Conservation (phyloP, 192 early-diverging fungal species). For the Jimgerdemannia flammicorona region DNA sequence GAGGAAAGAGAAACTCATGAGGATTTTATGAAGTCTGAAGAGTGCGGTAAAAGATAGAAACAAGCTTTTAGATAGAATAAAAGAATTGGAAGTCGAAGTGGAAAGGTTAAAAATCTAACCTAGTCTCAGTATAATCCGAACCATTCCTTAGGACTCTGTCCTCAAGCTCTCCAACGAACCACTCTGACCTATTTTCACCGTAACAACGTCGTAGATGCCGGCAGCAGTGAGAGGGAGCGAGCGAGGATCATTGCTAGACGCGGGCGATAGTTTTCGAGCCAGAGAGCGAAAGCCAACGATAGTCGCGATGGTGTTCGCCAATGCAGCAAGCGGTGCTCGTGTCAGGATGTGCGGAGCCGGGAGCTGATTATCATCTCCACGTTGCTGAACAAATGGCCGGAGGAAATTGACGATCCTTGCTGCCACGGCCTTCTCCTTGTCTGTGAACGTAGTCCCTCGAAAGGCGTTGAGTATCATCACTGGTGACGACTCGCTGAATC, state of each 20-base stretch:
- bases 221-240: conserved; percentile 1
- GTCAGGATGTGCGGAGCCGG: conserved; percentile 7
- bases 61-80: no score
- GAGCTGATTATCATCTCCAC: conserved; percentile 9
- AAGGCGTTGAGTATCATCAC: conserved; percentile 11
- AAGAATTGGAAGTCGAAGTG: no score
- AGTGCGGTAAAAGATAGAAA: no score
- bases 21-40: no score
- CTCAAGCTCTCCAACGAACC: no score
- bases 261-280: conserved; percentile 4
- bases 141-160: no score
- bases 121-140: no score
- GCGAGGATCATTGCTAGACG: conserved; percentile 2
- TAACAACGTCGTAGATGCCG: conserved; percentile 7
- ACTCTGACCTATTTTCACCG: no score
- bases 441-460: conserved; percentile 6
- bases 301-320: conserved; percentile 8
- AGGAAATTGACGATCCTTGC: conserved; percentile 13
- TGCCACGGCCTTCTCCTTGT: conserved; percentile 5
- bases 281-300: conserved; percentile 10
- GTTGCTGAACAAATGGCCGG: conserved; percentile 11
- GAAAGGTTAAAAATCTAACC: no score
- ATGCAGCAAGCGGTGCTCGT: conserved; percentile 10
- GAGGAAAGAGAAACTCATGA: no score
- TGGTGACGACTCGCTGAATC: conserved; percentile 4